Base-by-base conservation (phyloP, 345 rosid species). In the Isatis tinctoria region DNA sequence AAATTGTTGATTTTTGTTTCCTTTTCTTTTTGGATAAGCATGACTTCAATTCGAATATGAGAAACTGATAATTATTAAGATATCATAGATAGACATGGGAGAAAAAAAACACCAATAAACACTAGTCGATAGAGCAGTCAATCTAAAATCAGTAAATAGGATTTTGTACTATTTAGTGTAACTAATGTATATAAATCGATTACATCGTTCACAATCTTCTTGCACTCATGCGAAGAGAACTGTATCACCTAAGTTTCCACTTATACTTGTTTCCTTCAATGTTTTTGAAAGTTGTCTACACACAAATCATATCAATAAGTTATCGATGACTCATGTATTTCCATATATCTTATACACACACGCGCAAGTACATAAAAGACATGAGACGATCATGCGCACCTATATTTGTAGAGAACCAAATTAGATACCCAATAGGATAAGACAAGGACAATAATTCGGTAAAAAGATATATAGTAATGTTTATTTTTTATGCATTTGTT, bases 231-330 rank as follows among this genome's bases (percentile, higher is more conserved):
- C 40, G 59, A 47, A 62, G 28, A 45, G 13, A 43, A 53, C 67
- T 70, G 44, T 76, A 18, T 70, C 79, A 76, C 66, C 80, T 82
- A 85, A 75, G 74, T 70, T 43, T 36, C 82, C 76, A 71, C 83
- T 83, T 62, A 60, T 49, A 73, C 77, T 61, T 79, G 75, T 77
- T 80, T 76, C 54, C 72, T 80, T 43, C 63, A 69, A 41, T 74
- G 37, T 41, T 52, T 32, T 6, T 0, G 22, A 32, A 52, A 60
- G 64, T 53, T 41, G 58, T 61, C 74, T 43, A 43, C 30, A 41
- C 47, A 60, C 1, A 40, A 51, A 60, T 67, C 53, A 68, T 67
- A 26, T 17, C 24, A 36, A 66, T 11, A 67, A 22, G 39, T 26
- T 27, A 62, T 16, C 3, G 43, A 37, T 30, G 37, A 59, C 51